These are phyloP conservation scores for Trichoderma reesei DNA, from an alignment of 495 filamentous ascomycete species.

Conservation along the genomic window DNA sequence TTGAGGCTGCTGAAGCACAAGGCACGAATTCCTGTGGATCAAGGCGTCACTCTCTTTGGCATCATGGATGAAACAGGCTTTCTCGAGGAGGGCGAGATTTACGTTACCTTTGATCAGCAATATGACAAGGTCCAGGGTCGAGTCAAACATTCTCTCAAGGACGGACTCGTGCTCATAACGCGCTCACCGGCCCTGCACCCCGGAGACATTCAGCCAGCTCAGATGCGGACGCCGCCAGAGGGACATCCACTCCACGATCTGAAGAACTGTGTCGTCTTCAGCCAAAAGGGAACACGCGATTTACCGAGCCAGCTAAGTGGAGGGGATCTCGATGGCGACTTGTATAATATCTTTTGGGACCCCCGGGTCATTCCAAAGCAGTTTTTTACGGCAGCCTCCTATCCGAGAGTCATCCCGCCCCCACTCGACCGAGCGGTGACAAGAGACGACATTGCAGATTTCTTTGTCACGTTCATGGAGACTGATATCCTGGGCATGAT, in stretches of 20 bases:
- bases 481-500: slow-evolving; percentile 65
- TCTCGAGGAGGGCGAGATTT: slow-evolving; percentile 58
- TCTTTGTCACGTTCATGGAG: slow-evolving; percentile 74
- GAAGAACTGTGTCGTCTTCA: slow-evolving; percentile 71
- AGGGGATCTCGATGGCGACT: slow-evolving; percentile 75
- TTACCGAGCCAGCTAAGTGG: slow-evolving; percentile 68
- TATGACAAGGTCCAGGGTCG: slow-evolving; percentile 15
- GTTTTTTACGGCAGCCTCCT: slow-evolving; percentile 50
- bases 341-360: slow-evolving; percentile 70
- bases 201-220: slow-evolving; percentile 63
- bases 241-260: slow-evolving; percentile 50
- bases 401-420: slow-evolving; percentile 44
- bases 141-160: slow-evolving; percentile 15
- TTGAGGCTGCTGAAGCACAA: slow-evolving; percentile 67
- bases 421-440: slow-evolving; percentile 47
- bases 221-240: slow-evolving; percentile 39
- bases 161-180: slow-evolving; percentile 44
- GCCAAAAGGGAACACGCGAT: slow-evolving; percentile 55
- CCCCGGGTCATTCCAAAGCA: slow-evolving; percentile 26
- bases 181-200: slow-evolving; percentile 64
- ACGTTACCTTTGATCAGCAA: slow-evolving; percentile 37
- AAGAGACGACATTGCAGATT: slow-evolving; percentile 56
- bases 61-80: slow-evolving; percentile 73
- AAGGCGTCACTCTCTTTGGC: slow-evolving; percentile 66
- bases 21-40: slow-evolving; percentile 55